These are phyloP conservation scores for Fagopyrum tataricum DNA, from an alignment of 148 eudicot species.

Conservation along the genomic window DNA sequence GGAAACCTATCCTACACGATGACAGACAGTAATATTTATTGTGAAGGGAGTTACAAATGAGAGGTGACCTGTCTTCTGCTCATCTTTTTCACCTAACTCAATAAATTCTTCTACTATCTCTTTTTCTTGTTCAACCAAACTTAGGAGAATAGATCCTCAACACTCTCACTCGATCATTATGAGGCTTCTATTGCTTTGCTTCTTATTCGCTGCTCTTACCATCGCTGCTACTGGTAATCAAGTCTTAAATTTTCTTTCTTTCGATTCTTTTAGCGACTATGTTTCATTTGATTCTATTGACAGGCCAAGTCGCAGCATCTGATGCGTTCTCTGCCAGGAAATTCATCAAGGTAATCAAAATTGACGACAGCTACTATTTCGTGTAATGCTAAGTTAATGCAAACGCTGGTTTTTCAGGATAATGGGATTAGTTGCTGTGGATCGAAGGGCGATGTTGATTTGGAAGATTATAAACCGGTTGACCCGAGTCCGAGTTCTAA, in stretches of 20 bases:
- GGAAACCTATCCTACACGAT: too few relatives aligned
- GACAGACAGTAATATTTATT: too few relatives aligned
- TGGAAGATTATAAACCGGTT: neutral
- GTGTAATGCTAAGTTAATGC: too few relatives aligned
- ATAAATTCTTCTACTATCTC: neutral
- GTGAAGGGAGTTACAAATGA: too few relatives aligned
- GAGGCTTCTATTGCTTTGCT: neutral
- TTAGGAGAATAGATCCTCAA: too few relatives aligned
- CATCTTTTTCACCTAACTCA: neutral
- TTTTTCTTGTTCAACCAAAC: too few relatives aligned
- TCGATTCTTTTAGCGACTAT: too few relatives aligned
- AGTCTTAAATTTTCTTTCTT: neutral
- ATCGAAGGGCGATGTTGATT: neutral
- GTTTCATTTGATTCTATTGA: neutral
- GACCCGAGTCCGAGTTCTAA: neutral
- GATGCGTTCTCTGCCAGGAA: conserved; percentile 1
- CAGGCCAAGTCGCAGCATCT: neutral
- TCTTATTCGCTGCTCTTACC: neutral
- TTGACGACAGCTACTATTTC: too few relatives aligned
- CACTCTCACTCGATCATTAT: neutral
- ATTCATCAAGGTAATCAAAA: neutral
- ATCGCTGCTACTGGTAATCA: conserved; percentile 4
- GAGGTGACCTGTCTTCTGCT: neutral
- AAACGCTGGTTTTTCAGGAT: neutral
- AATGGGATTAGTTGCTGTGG: neutral